Conservation (phyloP, 1,284 basidiomycete species). For the Bjerkandera adusta region DNA sequence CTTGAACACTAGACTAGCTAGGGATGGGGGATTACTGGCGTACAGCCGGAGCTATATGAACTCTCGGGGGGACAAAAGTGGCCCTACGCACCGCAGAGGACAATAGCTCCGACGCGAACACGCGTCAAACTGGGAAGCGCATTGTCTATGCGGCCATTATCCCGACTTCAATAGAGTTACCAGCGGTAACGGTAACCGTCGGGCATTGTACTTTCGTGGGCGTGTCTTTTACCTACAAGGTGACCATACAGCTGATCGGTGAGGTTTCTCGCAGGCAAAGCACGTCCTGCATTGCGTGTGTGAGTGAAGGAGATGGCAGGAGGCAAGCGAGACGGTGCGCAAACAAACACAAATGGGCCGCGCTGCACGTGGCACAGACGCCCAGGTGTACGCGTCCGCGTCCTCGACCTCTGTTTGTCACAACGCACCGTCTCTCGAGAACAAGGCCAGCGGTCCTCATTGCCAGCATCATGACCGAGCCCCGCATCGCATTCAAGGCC, state of each 20-base stretch:
- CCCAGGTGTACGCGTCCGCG: conserved; percentile 12
- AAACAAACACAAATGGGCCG: neutral
- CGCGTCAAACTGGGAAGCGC: conserved; percentile 3
- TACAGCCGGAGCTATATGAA: conserved; percentile 3
- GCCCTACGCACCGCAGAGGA: conserved; percentile 1
- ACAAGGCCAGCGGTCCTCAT: conserved; percentile 7
- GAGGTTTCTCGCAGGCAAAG: neutral
- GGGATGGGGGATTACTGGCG: conserved; percentile 8
- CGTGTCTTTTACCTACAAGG: no score
- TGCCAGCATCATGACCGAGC: conserved; percentile 23
- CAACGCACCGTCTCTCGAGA: neutral
- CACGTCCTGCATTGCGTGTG: neutral
- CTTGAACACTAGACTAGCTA: conserved; percentile 19
- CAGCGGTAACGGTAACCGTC: neutral
- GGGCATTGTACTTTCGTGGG: no score
- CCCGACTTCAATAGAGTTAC: neutral
- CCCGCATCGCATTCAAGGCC: conserved; percentile 77
- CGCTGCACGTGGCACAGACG: conserved; percentile 7
- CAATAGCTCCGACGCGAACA: conserved; percentile 14
- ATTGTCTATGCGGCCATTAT: conserved; percentile 13
- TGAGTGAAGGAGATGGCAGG: neutral
- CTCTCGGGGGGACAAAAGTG: conserved; percentile 8
- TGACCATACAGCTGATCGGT: no score
- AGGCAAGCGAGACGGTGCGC: neutral
- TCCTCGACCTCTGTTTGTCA: neutral